Percentiles rank a stretch among this genome's conserved stretches.
Evolutionary conservation across 1,284 basidiomycete genomes (phyloP).

Genomic region (Lentinula novae-zelandiae): DNA sequence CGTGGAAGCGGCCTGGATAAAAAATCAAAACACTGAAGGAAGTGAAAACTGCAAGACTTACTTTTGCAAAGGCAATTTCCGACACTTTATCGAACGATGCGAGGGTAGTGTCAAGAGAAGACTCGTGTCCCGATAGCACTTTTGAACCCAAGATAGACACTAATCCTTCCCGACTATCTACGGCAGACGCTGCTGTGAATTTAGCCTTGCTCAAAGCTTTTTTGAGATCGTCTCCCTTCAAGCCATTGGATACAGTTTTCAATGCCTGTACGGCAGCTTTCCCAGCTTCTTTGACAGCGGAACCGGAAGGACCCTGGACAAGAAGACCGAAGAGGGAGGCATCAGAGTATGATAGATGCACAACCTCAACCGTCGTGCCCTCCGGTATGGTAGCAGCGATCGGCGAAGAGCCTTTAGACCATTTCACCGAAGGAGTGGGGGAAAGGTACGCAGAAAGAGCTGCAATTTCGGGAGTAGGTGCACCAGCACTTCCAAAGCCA

Average conservation of each 20-base stretch:
- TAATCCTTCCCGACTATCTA: slow-evolving; percentile 73
- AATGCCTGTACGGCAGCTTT: slow-evolving; percentile 66
- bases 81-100: slow-evolving; percentile 61
- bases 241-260: slow-evolving; percentile 46
- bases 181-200: slow-evolving; percentile 68
- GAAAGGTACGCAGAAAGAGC: slow-evolving; percentile 78
- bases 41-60: slow-evolving; percentile 25
- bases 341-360: slow-evolving; percentile 87
- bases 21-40: slow-evolving; percentile 9
- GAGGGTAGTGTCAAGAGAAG: slow-evolving; percentile 51
- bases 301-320: slow-evolving; percentile 59
- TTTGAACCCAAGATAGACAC: slow-evolving; percentile 58
- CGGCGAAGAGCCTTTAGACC: slow-evolving; percentile 73
- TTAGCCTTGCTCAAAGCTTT: slow-evolving; percentile 84
- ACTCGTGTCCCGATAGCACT: slow-evolving; percentile 56
- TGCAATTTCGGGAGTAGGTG: slow-evolving; percentile 65
- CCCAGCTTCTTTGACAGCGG: slow-evolving; percentile 60
- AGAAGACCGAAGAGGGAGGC: slow-evolving; percentile 82
- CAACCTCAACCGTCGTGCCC: slow-evolving; percentile 56
- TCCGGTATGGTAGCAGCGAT: slow-evolving; percentile 53
- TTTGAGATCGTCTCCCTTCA: slow-evolving; percentile 73
- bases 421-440: slow-evolving; percentile 75
- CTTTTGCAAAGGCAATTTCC: slow-evolving; percentile 60
- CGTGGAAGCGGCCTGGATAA: slow-evolving; percentile 42
- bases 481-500: slow-evolving; percentile 70